Conservation (phyloP, 2,329 filamentous ascomycete genomes). For the Furcasterigmium furcatum region DNA sequence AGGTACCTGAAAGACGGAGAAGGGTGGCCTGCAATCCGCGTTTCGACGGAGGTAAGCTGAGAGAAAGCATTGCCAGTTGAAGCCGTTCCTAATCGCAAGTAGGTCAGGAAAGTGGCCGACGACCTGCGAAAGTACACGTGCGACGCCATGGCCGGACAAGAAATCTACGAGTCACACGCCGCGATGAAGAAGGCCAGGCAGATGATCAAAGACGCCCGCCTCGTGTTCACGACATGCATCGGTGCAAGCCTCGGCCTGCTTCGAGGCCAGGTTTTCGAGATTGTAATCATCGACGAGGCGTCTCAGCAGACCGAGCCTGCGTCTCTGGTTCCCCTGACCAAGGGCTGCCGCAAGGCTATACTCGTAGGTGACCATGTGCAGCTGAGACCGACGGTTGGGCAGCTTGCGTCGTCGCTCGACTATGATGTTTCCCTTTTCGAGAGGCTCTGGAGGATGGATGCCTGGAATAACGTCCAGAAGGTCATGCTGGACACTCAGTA, state of each 20-base stretch:
- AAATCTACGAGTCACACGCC: constrained; percentile 19
- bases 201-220: constrained; percentile 26
- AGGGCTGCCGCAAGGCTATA: constrained; percentile 36
- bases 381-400: constrained; percentile 36
- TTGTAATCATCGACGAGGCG: constrained; percentile 41
- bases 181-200: constrained; percentile 31
- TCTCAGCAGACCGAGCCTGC: constrained; percentile 42
- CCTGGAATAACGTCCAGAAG: constrained; percentile 16
- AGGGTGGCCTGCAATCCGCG: constrained; percentile 14
- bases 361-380: constrained; percentile 45
- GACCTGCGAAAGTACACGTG: constrained; percentile 30
- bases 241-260: constrained; percentile 37
- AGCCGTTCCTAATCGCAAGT: no score
- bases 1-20: constrained; percentile 19
- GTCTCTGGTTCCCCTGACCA: constrained; percentile 35
- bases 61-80: no score
- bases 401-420: constrained; percentile 25
- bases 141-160: constrained; percentile 25
- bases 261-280: constrained; percentile 30
- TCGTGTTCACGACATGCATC: constrained; percentile 42
- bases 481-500: constrained; percentile 42
- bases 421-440: constrained; percentile 42
- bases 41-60: constrained; percentile 17
- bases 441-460: constrained; percentile 24
- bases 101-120: constrained; percentile 28